A percentile compares a stretch with the other conserved stretches of the same genome.
These are phyloP conservation scores for Coniochaeta hoffmannii DNA, from an alignment of 2,329 filamentous ascomycete species.

Conservation along the genomic window DNA sequence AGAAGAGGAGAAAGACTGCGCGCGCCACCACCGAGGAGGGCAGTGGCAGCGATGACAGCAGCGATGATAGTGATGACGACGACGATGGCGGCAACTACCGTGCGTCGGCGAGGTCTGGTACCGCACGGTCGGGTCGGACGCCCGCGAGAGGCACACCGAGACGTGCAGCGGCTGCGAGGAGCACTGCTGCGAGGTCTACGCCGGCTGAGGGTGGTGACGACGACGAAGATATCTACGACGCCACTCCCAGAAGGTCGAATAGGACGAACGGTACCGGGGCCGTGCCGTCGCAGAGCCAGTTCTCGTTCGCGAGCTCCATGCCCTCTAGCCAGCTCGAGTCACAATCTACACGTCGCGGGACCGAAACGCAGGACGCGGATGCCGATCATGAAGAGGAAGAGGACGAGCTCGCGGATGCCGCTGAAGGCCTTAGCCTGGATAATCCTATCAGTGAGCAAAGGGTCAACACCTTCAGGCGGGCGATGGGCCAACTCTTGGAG, in stretches of 20 bases:
- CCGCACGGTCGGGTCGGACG: conserved; percentile 7
- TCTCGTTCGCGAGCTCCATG: conserved; percentile 73
- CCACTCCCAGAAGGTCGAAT: conserved; percentile 31
- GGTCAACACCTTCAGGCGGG: conserved; percentile 67
- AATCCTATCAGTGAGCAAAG: conserved; percentile 53
- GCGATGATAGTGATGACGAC: conserved; percentile 53
- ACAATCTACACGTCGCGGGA: conserved; percentile 17
- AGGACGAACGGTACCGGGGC: conserved; percentile 26
- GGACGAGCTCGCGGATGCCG: conserved; percentile 8
- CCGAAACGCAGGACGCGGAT: conserved; percentile 10
- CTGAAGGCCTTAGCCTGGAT: conserved; percentile 1
- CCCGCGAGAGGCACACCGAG: not conserved
- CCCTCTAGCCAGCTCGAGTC: conserved; percentile 62
- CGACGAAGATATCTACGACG: conserved; percentile 39
- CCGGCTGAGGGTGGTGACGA: conserved; percentile 16
- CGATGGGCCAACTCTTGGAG: conserved; percentile 76
- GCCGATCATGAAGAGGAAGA: conserved; percentile 20
- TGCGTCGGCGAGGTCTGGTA: conserved; percentile 17
- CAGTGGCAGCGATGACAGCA: conserved; percentile 47
- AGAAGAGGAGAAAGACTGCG: conserved; percentile 70
- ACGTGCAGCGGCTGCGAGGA: conserved; percentile 22
- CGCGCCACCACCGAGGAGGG: conserved; percentile 46
- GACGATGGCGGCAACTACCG: conserved; percentile 41
- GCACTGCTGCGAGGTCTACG: conserved; percentile 14
- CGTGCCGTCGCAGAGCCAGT: conserved; percentile 42